These are phyloP conservation scores for Coelastrella sp. DNA, from an alignment of 139 green algal species.

Conservation along the genomic window DNA sequence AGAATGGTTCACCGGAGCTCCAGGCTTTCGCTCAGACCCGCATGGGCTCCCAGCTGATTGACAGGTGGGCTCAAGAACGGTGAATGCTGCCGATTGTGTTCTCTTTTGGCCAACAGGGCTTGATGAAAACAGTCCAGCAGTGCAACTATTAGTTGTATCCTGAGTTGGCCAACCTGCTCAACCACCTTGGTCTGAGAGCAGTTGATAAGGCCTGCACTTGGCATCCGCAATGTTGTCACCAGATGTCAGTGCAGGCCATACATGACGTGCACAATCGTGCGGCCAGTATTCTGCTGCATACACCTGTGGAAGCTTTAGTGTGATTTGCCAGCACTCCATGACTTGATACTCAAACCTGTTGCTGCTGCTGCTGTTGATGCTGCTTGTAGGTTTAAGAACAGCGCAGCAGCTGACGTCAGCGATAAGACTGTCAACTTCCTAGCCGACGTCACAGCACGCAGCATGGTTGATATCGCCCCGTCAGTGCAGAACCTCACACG, in stretches of 20 bases:
- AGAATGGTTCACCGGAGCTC: not conserved
- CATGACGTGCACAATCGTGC: no score
- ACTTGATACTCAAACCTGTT: not conserved
- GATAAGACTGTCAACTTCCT: not conserved
- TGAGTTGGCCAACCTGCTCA: not conserved
- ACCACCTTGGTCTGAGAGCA: no score
- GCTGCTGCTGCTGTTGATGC: not conserved
- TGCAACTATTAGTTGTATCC: not conserved
- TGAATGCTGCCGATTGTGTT: not conserved
- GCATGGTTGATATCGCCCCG: not conserved
- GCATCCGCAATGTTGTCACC: not conserved
- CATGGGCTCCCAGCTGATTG: not conserved
- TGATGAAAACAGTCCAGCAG: not conserved
- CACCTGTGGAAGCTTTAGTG: not conserved
- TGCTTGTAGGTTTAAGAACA: not conserved
- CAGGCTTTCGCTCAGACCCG: conserved; percentile 5
- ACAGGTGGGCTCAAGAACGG: not conserved
- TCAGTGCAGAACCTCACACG: not conserved
- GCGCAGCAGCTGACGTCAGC: not conserved
- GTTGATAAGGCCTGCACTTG: no score
- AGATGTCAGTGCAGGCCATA: not conserved
- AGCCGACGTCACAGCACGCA: not conserved
- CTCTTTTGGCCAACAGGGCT: not conserved
- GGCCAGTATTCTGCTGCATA: no score
- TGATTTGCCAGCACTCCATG: no score